Base-by-base conservation (phyloP, 2,329 filamentous ascomycete species). In the Penicillium paneum region DNA sequence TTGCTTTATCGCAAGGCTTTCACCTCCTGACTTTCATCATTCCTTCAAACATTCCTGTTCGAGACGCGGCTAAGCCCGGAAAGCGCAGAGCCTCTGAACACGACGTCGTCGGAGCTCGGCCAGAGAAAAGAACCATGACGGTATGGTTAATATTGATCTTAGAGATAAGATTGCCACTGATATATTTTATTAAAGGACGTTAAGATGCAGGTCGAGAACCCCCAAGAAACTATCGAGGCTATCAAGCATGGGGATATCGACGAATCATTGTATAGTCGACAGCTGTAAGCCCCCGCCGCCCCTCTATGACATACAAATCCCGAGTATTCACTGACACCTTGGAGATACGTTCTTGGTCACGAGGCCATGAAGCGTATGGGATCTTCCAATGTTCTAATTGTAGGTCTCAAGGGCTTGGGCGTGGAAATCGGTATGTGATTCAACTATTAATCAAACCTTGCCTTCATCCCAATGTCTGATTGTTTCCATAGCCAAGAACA, bases 301-400 rank as follows among this genome's bases (percentile, higher is more conserved):
- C 39, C 42, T 26, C 28, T 35, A 7, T 47, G n/a, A 19, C 32
- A 17, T 46, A 36, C 24, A 13, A 19, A 32, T 17, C 19, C 13
- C 19, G 21, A 39, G 32, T 34, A 39, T 35, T 29, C 59, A 57
- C 60, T 64, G 42, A 59, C 38, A n/a, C 8, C 35, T 45, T 49
- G 35, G 56, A 79, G 76, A 48, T 88, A 88, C 66, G 85, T 88
- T 52, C 82, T 88, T 52, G 85, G 94, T 52, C 85, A 88, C 70
- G 85, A 88, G 74, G 85, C 94, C 63, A 99, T 99, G 94, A 97
- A 96, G 82, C 91, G 94, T 69, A 99, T 99, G 94, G 85, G 92
- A 69, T 90, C 91, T 58, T 97, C 94, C 52, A 95, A 97, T 71
- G 84, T 99, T 56, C 88, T 99, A 49, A 82, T 99, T 53, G 89